These are phyloP conservation scores for Amborella trichopoda DNA, from an alignment of 164 flowering plant genomes.

Conservation along the genomic window DNA sequence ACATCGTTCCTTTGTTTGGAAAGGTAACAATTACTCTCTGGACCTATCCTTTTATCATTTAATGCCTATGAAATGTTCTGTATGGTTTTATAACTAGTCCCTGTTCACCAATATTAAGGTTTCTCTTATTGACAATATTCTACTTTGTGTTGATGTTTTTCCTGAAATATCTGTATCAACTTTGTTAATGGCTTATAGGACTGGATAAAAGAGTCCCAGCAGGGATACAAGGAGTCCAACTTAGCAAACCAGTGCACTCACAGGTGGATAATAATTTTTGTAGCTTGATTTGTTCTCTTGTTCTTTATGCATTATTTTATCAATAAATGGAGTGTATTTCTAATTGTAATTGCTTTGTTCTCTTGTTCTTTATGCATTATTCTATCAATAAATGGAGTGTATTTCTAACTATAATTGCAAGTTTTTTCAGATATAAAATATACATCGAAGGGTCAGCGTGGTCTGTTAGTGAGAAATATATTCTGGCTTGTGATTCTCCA, in stretches of 20 bases:
- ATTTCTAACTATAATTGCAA: no score
- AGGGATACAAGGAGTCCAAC: slow-evolving; percentile 34
- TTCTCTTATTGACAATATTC: no score
- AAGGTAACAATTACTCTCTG: no score
- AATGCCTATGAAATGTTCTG: no score
- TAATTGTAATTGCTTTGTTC: no score
- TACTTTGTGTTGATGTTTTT: no score
- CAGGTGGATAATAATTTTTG: slow-evolving; percentile 19
- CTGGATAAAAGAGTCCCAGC: slow-evolving; percentile 29
- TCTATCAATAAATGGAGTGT: not conserved
- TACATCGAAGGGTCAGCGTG: slow-evolving; percentile 60
- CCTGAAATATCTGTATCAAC: no score
- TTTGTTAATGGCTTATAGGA: slow-evolving; percentile 37
- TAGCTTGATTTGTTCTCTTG: no score
- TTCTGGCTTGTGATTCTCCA: slow-evolving; percentile 54
- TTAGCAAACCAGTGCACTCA: slow-evolving; percentile 47
- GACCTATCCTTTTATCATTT: no score
- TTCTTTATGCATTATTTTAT: not conserved
- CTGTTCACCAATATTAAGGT: no score
- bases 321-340: not conserved
- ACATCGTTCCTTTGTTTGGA: no score
- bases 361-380: not conserved
- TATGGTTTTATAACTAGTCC: no score
- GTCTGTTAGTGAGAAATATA: slow-evolving; percentile 71
- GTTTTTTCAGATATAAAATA: slow-evolving; percentile 36